Evolutionary conservation across 139 green algal genomes (phyloP).

Genomic region (Picochlorum sp.): DNA sequence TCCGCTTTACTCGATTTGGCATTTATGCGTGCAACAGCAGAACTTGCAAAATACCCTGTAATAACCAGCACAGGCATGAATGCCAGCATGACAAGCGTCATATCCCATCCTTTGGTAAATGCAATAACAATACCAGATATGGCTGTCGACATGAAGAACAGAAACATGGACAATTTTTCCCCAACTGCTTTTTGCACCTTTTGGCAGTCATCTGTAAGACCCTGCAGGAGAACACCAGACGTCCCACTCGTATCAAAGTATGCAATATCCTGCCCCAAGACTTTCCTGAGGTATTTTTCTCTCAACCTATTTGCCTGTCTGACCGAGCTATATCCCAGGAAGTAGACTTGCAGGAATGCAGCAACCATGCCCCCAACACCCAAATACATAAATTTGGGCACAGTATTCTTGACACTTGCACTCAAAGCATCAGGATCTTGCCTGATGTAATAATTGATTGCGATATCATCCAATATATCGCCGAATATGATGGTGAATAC

Average conservation of each 20-base stretch:
- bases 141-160: constrained; percentile 35
- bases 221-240: constrained; percentile 48
- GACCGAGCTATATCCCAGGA: constrained; percentile 31
- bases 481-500: constrained; percentile 62
- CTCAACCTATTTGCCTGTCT: constrained; percentile 29
- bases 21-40: constrained; percentile 20
- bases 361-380: constrained; percentile 33
- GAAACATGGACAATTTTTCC: constrained; percentile 37
- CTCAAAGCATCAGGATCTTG: not conserved
- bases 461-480: constrained; percentile 39
- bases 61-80: constrained; percentile 49
- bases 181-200: constrained; percentile 51
- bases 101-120: constrained; percentile 56
- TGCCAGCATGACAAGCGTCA: constrained; percentile 76
- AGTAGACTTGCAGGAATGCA: constrained; percentile 36
- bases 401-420: constrained; percentile 17
- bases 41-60: constrained; percentile 38
- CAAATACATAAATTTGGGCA: constrained; percentile 62
- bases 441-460: not conserved
- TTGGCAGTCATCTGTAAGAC: constrained; percentile 62
- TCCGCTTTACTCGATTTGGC: constrained; percentile 22
- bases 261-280: constrained; percentile 71
- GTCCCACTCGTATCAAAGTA: constrained; percentile 73
- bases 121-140: constrained; percentile 38
- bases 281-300: constrained; percentile 38